Evolutionary conservation across 192 early-diverging fungal genomes (phyloP).

Genomic region (Coemansia sp.): DNA sequence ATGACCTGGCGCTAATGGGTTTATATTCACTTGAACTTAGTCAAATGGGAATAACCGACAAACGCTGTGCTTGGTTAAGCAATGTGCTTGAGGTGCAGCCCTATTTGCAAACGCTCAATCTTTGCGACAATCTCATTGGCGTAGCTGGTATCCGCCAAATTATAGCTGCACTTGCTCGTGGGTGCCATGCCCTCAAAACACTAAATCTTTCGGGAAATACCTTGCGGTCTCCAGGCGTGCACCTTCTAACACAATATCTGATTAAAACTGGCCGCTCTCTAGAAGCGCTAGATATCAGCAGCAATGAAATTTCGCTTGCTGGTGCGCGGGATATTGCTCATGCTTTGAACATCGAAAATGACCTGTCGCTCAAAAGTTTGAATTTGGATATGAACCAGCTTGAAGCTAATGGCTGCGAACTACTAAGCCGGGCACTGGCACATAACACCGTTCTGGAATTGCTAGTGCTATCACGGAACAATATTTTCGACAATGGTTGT

Average conservation of each 20-base stretch:
- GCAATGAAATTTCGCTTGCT: slow-evolving; percentile 21
- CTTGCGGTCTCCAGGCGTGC: slow-evolving; percentile 20
- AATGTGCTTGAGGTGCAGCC: slow-evolving; percentile 24
- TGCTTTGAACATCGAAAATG: not conserved
- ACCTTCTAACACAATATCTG: slow-evolving; percentile 15
- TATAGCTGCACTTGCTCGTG: slow-evolving; percentile 6
- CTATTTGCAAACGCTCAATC: slow-evolving; percentile 22
- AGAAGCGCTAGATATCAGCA: slow-evolving; percentile 24
- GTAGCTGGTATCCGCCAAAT: slow-evolving; percentile 5
- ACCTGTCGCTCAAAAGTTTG: slow-evolving; percentile 7
- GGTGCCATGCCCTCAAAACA: slow-evolving; percentile 14
- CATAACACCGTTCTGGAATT: slow-evolving; percentile 14
- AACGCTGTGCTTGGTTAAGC: slow-evolving; percentile 12
- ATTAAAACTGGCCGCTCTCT: slow-evolving; percentile 1
- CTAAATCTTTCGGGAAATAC: slow-evolving; percentile 33
- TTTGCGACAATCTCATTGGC: slow-evolving; percentile 29
- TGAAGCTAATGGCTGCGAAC: slow-evolving; percentile 16
- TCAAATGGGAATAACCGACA: slow-evolving; percentile 23
- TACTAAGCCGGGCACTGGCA: slow-evolving; percentile 13
- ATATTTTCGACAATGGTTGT: slow-evolving; percentile 37
- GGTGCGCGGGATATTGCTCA: slow-evolving; percentile 16
- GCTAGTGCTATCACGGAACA: slow-evolving; percentile 27
- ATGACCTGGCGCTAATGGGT: slow-evolving; percentile 17
- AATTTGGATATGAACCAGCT: slow-evolving; percentile 39
- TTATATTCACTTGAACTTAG: slow-evolving; percentile 22